phyloP scores from a whole-genome alignment of 345 rosid genomes.

The Garcia nutans region DNA sequence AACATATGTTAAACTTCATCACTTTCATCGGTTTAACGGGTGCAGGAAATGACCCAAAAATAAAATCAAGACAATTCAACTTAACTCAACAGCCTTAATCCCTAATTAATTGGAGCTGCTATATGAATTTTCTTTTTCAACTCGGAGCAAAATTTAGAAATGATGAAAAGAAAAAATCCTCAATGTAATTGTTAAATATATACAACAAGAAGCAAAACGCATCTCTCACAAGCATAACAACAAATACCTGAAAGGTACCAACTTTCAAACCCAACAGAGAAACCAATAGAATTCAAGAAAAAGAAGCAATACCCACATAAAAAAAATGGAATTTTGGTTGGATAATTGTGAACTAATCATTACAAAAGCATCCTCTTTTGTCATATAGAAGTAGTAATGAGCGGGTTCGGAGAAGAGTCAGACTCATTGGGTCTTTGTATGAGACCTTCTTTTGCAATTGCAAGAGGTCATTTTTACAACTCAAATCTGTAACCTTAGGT shows the following conservation, averaged over 20 bases:
- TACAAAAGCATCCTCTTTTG: slow-evolving; percentile 10
- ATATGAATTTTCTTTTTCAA: too few species aligned
- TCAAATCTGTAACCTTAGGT: too few species aligned
- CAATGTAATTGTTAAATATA: not conserved
- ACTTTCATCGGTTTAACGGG: too few species aligned
- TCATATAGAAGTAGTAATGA: slow-evolving; percentile 5
- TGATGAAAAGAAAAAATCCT: not conserved
- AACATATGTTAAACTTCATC: too few species aligned
- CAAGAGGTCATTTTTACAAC: too few species aligned
- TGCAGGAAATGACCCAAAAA: not conserved
- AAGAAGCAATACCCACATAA: not conserved
- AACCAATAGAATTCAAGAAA: not conserved
- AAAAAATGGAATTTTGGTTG: slow-evolving; percentile 9
- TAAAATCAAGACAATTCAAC: too few species aligned
- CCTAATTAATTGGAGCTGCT: too few species aligned
- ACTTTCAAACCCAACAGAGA: not conserved
- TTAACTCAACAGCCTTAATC: too few species aligned
- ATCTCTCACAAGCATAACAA: not conserved
- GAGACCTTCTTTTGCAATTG: too few species aligned
- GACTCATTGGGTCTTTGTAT: too few species aligned
- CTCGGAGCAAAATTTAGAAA: too few species aligned
- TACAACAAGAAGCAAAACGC: not conserved
- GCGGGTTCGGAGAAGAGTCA: too few species aligned
- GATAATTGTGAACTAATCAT: slow-evolving; percentile 16
- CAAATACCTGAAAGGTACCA: not conserved